Evolutionary conservation across 306 rosid genomes (phyloP).

Genomic region (Cicer cuneatum): DNA sequence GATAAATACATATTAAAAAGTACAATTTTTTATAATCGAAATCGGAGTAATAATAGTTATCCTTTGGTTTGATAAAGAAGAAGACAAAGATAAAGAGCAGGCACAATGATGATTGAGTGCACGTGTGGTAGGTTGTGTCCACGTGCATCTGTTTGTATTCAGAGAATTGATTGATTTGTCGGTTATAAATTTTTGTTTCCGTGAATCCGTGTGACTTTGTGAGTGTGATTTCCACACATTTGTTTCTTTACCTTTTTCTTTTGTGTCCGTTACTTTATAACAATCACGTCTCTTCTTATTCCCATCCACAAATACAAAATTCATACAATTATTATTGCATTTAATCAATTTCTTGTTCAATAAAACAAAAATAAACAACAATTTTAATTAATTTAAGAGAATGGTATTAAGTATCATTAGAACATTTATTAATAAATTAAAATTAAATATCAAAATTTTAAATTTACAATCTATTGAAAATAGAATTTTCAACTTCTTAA

Average conservation of each 20-base stretch:
- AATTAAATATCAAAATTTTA: no score
- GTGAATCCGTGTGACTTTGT: background rate
- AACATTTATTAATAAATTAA: no score
- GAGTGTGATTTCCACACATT: slow-evolving; percentile 10
- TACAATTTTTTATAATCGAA: no score
- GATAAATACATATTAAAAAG: no score
- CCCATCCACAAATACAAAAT: background rate
- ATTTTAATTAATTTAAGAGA: no score
- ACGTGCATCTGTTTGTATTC: slow-evolving; percentile 84
- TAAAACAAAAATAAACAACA: no score
- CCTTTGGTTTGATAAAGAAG: slow-evolving; percentile 12
- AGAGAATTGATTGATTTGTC: slow-evolving; percentile 60
- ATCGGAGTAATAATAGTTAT: no score
- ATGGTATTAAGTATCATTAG: no score
- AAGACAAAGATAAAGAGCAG: slow-evolving; percentile 1
- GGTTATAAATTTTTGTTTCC: background rate
- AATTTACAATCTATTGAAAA: no score
- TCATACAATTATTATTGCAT: no score
- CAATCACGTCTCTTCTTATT: slow-evolving; percentile 33
- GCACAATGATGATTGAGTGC: slow-evolving; percentile 68
- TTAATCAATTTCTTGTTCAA: no score
- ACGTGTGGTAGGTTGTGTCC: slow-evolving; percentile 95
- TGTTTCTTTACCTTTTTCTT: slow-evolving; percentile 12
- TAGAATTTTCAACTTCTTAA: no score
- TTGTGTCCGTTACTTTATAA: slow-evolving; percentile 16